Percentiles rank a stretch among this genome's conserved stretches.
phyloP scores from a whole-genome alignment of 148 eudicot species.

The Nepenthes gracilis region DNA sequence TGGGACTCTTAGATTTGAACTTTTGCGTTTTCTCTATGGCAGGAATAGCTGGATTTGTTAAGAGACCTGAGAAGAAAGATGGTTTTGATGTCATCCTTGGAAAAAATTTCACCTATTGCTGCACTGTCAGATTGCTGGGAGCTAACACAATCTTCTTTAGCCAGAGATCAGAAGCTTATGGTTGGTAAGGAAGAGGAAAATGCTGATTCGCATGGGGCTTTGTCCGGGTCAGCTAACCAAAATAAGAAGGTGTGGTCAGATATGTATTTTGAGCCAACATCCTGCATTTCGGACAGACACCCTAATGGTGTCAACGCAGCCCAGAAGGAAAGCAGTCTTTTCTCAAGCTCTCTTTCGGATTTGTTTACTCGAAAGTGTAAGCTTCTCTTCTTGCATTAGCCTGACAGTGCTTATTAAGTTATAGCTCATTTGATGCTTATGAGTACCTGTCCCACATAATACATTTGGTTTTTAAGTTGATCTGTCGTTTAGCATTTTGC shows the following conservation, averaged over 20 bases:
- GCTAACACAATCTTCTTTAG: conserved; percentile 15
- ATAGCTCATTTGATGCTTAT: background rate
- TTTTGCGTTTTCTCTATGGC: background rate
- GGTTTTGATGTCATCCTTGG: conserved; percentile 37
- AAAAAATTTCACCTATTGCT: conserved; percentile 24
- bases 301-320: conserved; percentile 24
- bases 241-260: conserved; percentile 20
- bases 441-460: background rate
- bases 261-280: conserved; percentile 15
- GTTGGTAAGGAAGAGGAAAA: conserved; percentile 19
- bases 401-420: background rate
- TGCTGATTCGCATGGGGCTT: conserved; percentile 10
- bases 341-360: conserved; percentile 31
- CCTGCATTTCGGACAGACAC: conserved; percentile 14
- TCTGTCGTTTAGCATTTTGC: too few species aligned
- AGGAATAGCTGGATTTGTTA: conserved; percentile 5
- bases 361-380: conserved; percentile 31
- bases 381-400: background rate
- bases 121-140: conserved; percentile 26
- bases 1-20: background rate
- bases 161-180: conserved; percentile 14
- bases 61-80: conserved; percentile 10
- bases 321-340: conserved; percentile 32
- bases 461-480: background rate
- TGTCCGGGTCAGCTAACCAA: conserved; percentile 22